Conservation (phyloP, 2,329 filamentous ascomycete genomes). For the Dactylonectria estremocensis region DNA sequence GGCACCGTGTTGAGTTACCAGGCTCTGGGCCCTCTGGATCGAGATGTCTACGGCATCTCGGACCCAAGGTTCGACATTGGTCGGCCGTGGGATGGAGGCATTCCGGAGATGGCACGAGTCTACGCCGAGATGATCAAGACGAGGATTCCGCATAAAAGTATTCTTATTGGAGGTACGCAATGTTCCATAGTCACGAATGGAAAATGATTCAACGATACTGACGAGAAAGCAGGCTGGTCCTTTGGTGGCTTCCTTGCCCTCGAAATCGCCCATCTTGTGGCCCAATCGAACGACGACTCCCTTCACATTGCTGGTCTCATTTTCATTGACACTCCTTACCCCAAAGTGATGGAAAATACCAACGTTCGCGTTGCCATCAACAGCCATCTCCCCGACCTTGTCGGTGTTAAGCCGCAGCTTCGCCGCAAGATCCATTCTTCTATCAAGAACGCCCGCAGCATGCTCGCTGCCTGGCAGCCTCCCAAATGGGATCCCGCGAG, state of each 20-base stretch:
- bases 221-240: constrained; percentile 19
- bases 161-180: constrained; percentile 24
- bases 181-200: not conserved
- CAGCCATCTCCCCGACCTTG: constrained; percentile 20
- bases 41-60: constrained; percentile 27
- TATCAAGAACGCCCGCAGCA: constrained; percentile 26
- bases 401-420: constrained; percentile 21
- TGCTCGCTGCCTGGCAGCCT: constrained; percentile 24
- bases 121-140: constrained; percentile 22
- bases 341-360: constrained; percentile 17
- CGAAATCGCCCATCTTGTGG: constrained; percentile 18
- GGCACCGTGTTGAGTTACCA: constrained; percentile 29
- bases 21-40: constrained; percentile 25
- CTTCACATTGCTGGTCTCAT: constrained; percentile 23
- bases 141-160: constrained; percentile 21
- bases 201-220: not conserved
- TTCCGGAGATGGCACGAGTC: constrained; percentile 24
- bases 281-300: constrained; percentile 15
- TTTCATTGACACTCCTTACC: constrained; percentile 25
- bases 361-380: constrained; percentile 24
- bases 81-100: constrained; percentile 24
- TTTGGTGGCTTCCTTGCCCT: constrained; percentile 22
- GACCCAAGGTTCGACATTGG: constrained; percentile 26
- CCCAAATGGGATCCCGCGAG: constrained; percentile 22
- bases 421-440: constrained; percentile 27